A percentile compares a stretch with the other conserved stretches of the same genome.
These are phyloP conservation scores for Xeromyces bisporus DNA, from an alignment of 495 filamentous ascomycete genomes.

Conservation along the genomic window DNA sequence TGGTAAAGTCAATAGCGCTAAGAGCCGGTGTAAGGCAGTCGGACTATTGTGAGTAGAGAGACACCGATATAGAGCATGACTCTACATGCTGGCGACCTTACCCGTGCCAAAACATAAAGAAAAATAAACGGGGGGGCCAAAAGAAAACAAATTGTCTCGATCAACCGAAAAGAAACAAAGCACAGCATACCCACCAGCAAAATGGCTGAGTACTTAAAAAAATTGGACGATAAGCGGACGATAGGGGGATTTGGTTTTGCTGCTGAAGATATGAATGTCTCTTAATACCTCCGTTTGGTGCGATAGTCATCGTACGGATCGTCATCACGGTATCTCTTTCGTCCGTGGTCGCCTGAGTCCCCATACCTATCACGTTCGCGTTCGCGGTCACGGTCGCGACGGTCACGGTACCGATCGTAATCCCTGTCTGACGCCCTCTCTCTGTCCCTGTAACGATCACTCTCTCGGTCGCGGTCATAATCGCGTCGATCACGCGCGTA, in stretches of 20 bases:
- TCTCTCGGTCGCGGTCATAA: slow-evolving; percentile 42
- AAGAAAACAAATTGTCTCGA: background rate
- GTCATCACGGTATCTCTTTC: slow-evolving; percentile 41
- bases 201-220: slow-evolving; percentile 11
- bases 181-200: slow-evolving; percentile 33
- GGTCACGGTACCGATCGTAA: slow-evolving; percentile 27
- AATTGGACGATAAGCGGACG: background rate
- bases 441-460: slow-evolving; percentile 37
- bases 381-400: slow-evolving; percentile 37
- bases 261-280: too few species aligned
- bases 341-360: slow-evolving; percentile 39
- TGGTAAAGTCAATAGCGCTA: too few species aligned
- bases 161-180: too few species aligned
- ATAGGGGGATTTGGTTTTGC: too few species aligned
- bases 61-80: too few species aligned
- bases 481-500: slow-evolving; percentile 38
- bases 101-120: slow-evolving; percentile 8
- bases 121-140: slow-evolving; percentile 6
- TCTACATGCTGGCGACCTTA: background rate
- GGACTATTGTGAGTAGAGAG: slow-evolving; percentile 1
- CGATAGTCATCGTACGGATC: slow-evolving; percentile 61
- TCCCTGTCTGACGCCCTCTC: slow-evolving; percentile 34
- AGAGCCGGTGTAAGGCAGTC: too few species aligned
- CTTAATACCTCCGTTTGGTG: slow-evolving; percentile 60
- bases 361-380: slow-evolving; percentile 36